Conservation (phyloP, 176 grass and related monocot species). For the Musa itinerans region DNA sequence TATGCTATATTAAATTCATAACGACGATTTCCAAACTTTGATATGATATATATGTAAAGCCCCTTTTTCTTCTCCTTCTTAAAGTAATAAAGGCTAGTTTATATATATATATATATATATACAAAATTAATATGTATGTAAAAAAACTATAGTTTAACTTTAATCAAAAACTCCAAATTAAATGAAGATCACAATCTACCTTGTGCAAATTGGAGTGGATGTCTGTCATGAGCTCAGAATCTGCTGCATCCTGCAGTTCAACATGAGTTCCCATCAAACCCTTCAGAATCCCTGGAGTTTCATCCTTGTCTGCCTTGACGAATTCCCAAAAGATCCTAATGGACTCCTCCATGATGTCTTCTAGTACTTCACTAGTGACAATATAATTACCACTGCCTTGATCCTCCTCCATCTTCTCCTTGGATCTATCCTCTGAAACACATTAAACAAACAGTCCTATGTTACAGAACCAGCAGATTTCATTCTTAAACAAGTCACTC, state of each 20-base stretch:
- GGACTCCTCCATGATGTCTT: conserved; percentile 74
- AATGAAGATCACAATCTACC: conserved; percentile 25
- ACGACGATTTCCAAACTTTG: too few relatives aligned
- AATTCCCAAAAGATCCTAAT: conserved; percentile 86
- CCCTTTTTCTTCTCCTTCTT: too few relatives aligned
- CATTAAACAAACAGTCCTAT: background rate
- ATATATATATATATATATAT: too few relatives aligned
- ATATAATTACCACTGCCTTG: conserved; percentile 57
- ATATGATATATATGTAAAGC: too few relatives aligned
- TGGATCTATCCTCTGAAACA: conserved; percentile 68
- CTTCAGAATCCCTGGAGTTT: conserved; percentile 51
- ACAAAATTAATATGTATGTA: too few relatives aligned
- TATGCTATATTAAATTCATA: too few relatives aligned
- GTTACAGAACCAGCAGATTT: too few relatives aligned
- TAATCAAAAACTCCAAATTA: too few relatives aligned
- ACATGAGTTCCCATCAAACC: conserved; percentile 44
- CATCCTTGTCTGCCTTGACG: conserved; percentile 69
- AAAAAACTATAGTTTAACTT: too few relatives aligned
- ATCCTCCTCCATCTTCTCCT: conserved; percentile 73
- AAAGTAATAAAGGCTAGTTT: too few relatives aligned
- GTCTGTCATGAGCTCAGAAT: conserved; percentile 54
- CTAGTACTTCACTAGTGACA: conserved; percentile 60
- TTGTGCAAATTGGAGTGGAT: conserved; percentile 69
- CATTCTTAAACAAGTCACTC: too few relatives aligned
- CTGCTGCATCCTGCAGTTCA: conserved; percentile 56